Evolutionary conservation across 2,329 filamentous ascomycete species (phyloP), one percentile per base, ranked within the genome.

Genomic region (Trichoderma oligosporum): DNA sequence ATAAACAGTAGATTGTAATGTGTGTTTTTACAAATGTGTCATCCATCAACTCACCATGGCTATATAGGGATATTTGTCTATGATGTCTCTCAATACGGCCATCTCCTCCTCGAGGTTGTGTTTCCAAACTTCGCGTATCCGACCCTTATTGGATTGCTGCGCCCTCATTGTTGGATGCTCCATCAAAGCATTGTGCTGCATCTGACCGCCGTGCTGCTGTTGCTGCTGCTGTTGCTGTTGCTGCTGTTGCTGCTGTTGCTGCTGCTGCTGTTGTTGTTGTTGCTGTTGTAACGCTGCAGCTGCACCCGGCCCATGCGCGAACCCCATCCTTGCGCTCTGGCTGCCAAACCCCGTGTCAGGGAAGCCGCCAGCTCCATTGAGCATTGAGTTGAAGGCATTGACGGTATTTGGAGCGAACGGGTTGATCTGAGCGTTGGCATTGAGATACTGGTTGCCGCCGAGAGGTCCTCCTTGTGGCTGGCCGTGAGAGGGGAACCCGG

Each of bases 71-170:
- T 95, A 97, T 67, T 88, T 89, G 61, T 96, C 89, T 62, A 97
- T 85, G 66, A 97, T 76, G 59, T 88, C 84, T 71, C 93, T 82
- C 64, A 99, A 74, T 48, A 88, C 78, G 7, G 84, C 87, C 87
- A 99, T 94, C 76, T 99, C 94, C 68, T 95, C 88, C 24, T 89
- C 83, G 61, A 97, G 75, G 67, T 97, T 97, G 65, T 91, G 84
- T 70, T 88, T 88, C 94, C 94, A 99, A 36, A 99, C 94, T 67
- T 99, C 93, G 63, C 92, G 84, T 86, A 97, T 97, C 71, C 91
- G 82, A 61, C 86, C 84, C 67, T 91, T 90, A 35, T 91, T 90
- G 16, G 82, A 81, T 59, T 82, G 81, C 60, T 83, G 79, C 41
- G 69, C 49, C 59, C 71, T 69, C 64, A 73, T 68, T 31, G 67